phyloP scores from a whole-genome alignment of 2,329 filamentous ascomycete genomes.

The Gnomoniopsis smithogilvyi region DNA sequence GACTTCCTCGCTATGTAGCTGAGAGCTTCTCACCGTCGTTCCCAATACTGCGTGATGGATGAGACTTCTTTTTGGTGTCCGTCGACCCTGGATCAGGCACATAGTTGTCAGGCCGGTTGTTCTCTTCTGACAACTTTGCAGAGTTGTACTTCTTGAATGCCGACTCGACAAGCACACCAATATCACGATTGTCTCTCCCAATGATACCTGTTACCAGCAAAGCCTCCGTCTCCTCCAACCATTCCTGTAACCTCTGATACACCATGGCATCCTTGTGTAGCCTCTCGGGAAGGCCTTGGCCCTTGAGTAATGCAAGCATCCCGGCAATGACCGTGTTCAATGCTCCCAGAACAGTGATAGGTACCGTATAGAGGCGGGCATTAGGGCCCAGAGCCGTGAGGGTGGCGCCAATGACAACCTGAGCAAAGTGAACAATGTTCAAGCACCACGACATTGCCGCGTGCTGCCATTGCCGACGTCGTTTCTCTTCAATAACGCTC shows the following conservation, averaged over 20 bases:
- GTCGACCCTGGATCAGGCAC: constrained; percentile 3
- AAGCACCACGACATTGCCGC: constrained; percentile 33
- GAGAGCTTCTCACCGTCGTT: neutral
- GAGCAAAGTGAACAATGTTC: constrained; percentile 39
- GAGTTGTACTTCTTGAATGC: constrained; percentile 41
- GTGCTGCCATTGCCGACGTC: constrained; percentile 30
- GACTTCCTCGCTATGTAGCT: neutral
- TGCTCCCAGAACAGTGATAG: constrained; percentile 57
- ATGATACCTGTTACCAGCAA: constrained; percentile 38
- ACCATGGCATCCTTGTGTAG: constrained; percentile 44
- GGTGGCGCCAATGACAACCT: constrained; percentile 45
- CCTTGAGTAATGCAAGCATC: constrained; percentile 53
- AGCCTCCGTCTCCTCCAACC: constrained; percentile 51
- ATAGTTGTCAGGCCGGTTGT: constrained; percentile 33
- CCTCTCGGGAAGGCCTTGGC: constrained; percentile 46
- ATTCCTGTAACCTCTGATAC: constrained; percentile 45
- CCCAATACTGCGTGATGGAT: neutral
- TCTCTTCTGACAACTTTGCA: constrained; percentile 38
- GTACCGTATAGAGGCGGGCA: constrained; percentile 44
- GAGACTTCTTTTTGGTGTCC: neutral
- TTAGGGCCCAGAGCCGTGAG: constrained; percentile 44
- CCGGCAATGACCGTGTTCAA: constrained; percentile 63
- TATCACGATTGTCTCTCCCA: constrained; percentile 38
- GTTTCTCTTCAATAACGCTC: constrained; percentile 32
- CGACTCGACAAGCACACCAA: constrained; percentile 38